A percentile compares a stretch with the other conserved stretches of the same genome.
These are phyloP conservation scores for Chlorella vulgaris DNA, from an alignment of 139 green algal genomes.

Conservation along the genomic window DNA sequence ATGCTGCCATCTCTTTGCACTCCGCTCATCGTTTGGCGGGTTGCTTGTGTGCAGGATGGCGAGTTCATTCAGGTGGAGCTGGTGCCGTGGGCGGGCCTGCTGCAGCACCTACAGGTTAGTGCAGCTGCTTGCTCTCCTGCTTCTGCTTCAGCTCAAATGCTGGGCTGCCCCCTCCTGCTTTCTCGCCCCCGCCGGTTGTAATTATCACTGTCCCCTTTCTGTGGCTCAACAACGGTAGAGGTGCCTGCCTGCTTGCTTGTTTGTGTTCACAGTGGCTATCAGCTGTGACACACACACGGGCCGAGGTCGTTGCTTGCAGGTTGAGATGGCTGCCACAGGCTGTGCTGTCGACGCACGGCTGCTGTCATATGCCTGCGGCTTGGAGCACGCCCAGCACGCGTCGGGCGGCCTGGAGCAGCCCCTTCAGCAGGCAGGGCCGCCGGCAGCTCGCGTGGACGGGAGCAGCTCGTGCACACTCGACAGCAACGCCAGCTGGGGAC, in stretches of 20 bases:
- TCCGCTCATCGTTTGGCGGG: not conserved
- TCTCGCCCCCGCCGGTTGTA: not conserved
- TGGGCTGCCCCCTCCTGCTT: not conserved
- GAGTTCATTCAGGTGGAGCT: slow-evolving; percentile 65
- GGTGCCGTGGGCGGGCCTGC: slow-evolving; percentile 47
- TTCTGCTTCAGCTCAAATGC: no score
- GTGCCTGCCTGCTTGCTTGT: not conserved
- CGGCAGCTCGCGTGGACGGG: not conserved
- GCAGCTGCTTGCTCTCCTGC: no score
- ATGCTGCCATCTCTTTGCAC: not conserved
- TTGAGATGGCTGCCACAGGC: slow-evolving; percentile 39
- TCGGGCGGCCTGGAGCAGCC: not conserved
- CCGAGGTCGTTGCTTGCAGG: slow-evolving; percentile 15
- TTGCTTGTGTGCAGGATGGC: slow-evolving; percentile 46
- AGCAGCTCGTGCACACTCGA: not conserved
- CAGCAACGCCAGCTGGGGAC: not conserved
- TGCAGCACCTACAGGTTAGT: slow-evolving; percentile 37
- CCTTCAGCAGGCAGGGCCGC: no score
- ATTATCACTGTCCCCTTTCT: not conserved
- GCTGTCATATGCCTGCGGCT: slow-evolving; percentile 53
- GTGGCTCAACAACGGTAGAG: no score
- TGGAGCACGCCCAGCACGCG: slow-evolving; percentile 39
- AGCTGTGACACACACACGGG: not conserved
- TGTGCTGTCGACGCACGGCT: slow-evolving; percentile 63
- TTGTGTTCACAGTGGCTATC: not conserved